Conservation (phyloP, 1,139 yeast species). For the Scheffersomyces illinoinensis region DNA sequence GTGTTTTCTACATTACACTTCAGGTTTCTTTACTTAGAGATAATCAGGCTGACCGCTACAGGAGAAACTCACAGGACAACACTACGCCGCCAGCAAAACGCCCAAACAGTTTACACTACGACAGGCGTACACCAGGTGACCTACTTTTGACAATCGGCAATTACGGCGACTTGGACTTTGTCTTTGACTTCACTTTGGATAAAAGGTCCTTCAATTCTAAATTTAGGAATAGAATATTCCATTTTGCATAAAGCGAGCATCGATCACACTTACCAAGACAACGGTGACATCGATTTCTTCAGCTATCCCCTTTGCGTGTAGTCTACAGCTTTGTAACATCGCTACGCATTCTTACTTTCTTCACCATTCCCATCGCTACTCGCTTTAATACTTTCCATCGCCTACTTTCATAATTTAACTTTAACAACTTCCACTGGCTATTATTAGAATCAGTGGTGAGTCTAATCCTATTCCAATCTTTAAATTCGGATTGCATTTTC, state of each 20-base stretch:
- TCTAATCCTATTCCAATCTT: not conserved
- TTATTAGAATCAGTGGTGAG: not conserved
- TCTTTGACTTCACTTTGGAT: not conserved
- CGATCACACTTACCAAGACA: not conserved
- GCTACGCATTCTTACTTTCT: not conserved
- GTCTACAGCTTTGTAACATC: not conserved
- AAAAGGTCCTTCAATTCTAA: not conserved
- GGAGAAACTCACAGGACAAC: not conserved
- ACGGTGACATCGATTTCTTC: not conserved
- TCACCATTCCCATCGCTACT: too few species aligned
- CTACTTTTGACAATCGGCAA: not conserved
- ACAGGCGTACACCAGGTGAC: not conserved
- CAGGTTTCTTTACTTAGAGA: not conserved
- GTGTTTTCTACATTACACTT: not conserved
- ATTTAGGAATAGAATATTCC: not conserved
- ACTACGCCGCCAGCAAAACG: not conserved
- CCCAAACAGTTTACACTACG: not conserved
- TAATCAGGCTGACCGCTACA: not conserved
- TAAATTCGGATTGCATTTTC: not conserved
- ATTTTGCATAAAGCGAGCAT: not conserved
- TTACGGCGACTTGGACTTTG: not conserved
- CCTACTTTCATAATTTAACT: not conserved
- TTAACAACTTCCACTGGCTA: not conserved
- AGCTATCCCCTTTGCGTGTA: not conserved
- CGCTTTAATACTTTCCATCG: too few species aligned